phyloP scores from a whole-genome alignment of 805 yeast species.

The Helenozyma baotianmanensis region DNA sequence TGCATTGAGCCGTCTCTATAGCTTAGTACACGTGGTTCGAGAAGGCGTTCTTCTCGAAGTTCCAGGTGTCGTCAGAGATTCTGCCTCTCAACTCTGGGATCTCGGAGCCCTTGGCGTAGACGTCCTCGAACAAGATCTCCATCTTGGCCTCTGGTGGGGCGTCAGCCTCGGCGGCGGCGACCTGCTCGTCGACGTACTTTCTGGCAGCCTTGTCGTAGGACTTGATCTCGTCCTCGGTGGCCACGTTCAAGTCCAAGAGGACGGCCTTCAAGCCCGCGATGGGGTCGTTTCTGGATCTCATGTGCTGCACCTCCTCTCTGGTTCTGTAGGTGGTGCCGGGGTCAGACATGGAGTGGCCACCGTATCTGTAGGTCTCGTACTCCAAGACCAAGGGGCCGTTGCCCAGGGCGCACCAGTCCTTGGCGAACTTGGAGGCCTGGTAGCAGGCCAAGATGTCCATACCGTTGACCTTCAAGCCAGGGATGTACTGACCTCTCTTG shows the following conservation, averaged over 20 bases:
- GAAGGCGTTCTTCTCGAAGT: slow-evolving; percentile 51
- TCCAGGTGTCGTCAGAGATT: slow-evolving; percentile 93
- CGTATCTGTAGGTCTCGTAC: slow-evolving; percentile 98
- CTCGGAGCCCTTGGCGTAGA: slow-evolving; percentile 92
- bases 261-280: slow-evolving; percentile 92
- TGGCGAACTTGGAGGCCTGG: slow-evolving; percentile 95
- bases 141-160: slow-evolving; percentile 95
- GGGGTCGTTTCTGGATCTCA: slow-evolving; percentile 98
- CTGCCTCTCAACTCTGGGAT: slow-evolving; percentile 93
- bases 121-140: slow-evolving; percentile 93
- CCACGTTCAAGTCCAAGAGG: slow-evolving; percentile 75
- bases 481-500: slow-evolving; percentile 99
- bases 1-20: no score
- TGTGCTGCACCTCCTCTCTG: slow-evolving; percentile 98
- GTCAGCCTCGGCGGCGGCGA: slow-evolving; percentile 86
- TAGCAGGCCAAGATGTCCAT: slow-evolving; percentile 95
- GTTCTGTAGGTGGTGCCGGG: slow-evolving; percentile 99
- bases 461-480: slow-evolving; percentile 97
- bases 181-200: slow-evolving; percentile 91
- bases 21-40: slow-evolving; percentile 42
- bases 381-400: slow-evolving; percentile 95
- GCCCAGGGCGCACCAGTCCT: slow-evolving; percentile 90
- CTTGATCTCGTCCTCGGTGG: slow-evolving; percentile 93
- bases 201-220: slow-evolving; percentile 94
- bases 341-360: slow-evolving; percentile 99